phyloP scores from a whole-genome alignment of 2,329 filamentous ascomycete species.

The Colletotrichum sojae region DNA sequence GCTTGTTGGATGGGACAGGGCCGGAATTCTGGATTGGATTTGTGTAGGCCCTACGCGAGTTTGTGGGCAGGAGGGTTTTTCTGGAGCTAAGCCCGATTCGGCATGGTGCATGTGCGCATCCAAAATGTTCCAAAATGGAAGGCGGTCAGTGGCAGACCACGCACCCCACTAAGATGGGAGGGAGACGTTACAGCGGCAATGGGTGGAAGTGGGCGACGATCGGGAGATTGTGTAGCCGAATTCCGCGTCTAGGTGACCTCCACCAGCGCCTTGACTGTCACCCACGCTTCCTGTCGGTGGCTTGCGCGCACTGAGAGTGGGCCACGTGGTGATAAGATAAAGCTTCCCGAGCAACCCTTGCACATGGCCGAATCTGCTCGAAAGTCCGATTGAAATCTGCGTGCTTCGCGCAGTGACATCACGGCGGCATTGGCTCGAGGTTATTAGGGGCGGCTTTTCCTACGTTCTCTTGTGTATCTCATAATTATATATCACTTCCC shows the following conservation, averaged over 20 bases:
- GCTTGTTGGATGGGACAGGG: conserved; percentile 11
- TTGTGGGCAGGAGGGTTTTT: conserved; percentile 26
- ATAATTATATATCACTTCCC: background rate
- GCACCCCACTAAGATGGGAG: background rate
- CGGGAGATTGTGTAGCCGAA: background rate
- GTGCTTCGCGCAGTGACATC: conserved; percentile 29
- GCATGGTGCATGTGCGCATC: conserved; percentile 2
- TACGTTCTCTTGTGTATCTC: background rate
- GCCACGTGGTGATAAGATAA: conserved; percentile 55
- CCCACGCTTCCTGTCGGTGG: too few species aligned
- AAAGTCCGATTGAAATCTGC: conserved; percentile 50
- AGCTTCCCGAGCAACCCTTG: conserved; percentile 21
- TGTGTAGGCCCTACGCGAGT: conserved; percentile 54
- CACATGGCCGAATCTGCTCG: conserved; percentile 56
- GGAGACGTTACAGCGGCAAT: too few species aligned
- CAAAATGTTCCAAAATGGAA: background rate
- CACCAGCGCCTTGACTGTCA: background rate
- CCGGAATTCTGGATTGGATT: conserved; percentile 46
- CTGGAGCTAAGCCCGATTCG: conserved; percentile 1
- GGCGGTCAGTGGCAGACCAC: background rate
- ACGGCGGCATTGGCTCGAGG: conserved; percentile 1
- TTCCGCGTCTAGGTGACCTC: background rate
- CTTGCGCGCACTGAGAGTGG: conserved; percentile 6
- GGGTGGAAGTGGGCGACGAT: background rate
- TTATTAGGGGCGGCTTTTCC: conserved; percentile 25